Evolutionary conservation across 2,329 filamentous ascomycete genomes (phyloP).

Genomic region (Capronia epimyces): DNA sequence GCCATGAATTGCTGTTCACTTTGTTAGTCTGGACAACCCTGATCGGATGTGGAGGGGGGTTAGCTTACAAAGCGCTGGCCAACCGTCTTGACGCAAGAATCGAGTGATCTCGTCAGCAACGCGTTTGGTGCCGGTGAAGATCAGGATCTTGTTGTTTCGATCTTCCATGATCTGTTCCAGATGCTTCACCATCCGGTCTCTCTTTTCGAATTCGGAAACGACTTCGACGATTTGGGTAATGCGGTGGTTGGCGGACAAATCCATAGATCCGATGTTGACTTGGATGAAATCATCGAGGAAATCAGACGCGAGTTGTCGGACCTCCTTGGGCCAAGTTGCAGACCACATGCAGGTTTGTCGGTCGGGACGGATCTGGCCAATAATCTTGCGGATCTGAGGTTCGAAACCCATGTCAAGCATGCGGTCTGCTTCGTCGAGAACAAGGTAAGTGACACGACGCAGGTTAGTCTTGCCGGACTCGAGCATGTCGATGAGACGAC

Average conservation of each 20-base stretch:
- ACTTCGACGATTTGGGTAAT: slow-evolving; percentile 98
- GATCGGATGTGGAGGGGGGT: neutral
- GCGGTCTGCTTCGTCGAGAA: slow-evolving; percentile 97
- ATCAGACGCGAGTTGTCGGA: slow-evolving; percentile 82
- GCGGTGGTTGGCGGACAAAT: slow-evolving; percentile 92
- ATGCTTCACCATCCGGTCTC: slow-evolving; percentile 94
- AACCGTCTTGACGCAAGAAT: slow-evolving; percentile 94
- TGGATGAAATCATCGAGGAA: slow-evolving; percentile 96
- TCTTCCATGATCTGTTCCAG: slow-evolving; percentile 97
- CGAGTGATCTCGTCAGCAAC: slow-evolving; percentile 96
- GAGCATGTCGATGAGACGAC: slow-evolving; percentile 96
- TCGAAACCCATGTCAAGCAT: slow-evolving; percentile 99
- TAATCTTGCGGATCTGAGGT: slow-evolving; percentile 98
- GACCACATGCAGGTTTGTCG: slow-evolving; percentile 99
- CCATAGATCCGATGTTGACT: slow-evolving; percentile 96
- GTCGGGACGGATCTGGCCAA: slow-evolving; percentile 93
- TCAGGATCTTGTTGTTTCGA: slow-evolving; percentile 88
- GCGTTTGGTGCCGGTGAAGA: slow-evolving; percentile 83
- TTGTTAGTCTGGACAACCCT: slow-evolving; percentile 36
- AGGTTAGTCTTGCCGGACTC: slow-evolving; percentile 98
- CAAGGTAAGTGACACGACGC: slow-evolving; percentile 93
- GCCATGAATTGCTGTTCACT: slow-evolving; percentile 75
- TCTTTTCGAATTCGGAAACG: slow-evolving; percentile 93
- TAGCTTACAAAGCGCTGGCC: slow-evolving; percentile 86
- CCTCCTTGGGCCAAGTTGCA: slow-evolving; percentile 98